Percentiles rank a stretch among this genome's conserved stretches.
phyloP scores from a whole-genome alignment of 345 rosid species.

The thale cress (Arabidopsis thaliana) region DNA sequence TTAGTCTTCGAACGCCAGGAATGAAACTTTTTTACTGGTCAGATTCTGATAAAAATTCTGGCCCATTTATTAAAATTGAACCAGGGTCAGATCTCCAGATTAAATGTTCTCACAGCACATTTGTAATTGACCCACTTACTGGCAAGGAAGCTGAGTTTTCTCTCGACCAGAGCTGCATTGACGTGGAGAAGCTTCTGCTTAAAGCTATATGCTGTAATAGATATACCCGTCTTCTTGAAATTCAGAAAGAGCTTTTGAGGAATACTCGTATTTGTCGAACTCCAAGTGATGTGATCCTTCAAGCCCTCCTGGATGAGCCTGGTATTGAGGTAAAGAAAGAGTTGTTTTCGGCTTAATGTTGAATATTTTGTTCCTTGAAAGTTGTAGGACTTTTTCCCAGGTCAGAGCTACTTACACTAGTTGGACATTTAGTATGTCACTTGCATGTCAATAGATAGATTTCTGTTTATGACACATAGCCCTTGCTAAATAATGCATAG shows the following conservation, averaged over 20 bases:
- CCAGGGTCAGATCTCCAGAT: conserved; percentile 87
- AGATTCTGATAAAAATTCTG: conserved; percentile 71
- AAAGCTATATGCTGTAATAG: conserved; percentile 90
- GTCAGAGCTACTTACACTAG: conserved; percentile 1
- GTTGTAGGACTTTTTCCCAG: not conserved
- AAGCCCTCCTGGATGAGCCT: conserved; percentile 58
- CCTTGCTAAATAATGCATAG: not conserved
- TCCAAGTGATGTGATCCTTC: conserved; percentile 72
- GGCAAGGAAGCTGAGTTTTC: conserved; percentile 83
- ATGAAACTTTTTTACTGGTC: conserved; percentile 86
- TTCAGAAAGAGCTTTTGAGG: conserved; percentile 84
- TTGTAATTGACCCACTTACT: conserved; percentile 81
- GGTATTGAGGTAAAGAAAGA: conserved; percentile 51
- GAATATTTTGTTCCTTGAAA: conserved; percentile 15
- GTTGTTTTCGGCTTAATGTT: conserved; percentile 47
- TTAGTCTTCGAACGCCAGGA: conserved; percentile 81
- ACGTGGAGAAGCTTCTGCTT: conserved; percentile 84
- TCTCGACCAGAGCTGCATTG: conserved; percentile 85
- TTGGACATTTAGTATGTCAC: conserved; percentile 8
- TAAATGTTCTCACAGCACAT: conserved; percentile 75
- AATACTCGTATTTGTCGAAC: conserved; percentile 68
- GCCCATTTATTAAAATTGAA: conserved; percentile 85
- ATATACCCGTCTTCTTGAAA: conserved; percentile 91
- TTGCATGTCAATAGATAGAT: conserved; percentile 5
- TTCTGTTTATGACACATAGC: not conserved